phyloP scores from a whole-genome alignment of 495 filamentous ascomycete genomes.

The Podospora bellae-mahoneyi region DNA sequence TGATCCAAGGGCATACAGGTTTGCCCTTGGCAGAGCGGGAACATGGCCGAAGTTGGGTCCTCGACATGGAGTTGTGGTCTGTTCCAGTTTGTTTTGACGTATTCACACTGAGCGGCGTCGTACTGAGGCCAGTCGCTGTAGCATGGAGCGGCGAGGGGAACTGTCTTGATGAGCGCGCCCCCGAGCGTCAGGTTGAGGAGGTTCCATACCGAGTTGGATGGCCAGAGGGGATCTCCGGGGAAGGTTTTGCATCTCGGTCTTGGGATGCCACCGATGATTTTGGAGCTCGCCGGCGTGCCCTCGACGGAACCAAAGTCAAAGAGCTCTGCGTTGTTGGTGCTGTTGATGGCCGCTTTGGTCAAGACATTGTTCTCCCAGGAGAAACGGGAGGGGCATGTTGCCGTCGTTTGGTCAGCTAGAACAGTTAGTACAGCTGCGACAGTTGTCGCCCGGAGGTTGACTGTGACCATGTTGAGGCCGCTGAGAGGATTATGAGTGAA shows the following conservation, averaged over 20 bases:
- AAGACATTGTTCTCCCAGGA: conserved; percentile 22
- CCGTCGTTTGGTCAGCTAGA: conserved; percentile 4
- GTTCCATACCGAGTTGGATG: conserved; percentile 37
- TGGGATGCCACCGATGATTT: neutral
- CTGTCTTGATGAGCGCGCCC: conserved; percentile 54
- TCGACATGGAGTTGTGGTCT: conserved; percentile 32
- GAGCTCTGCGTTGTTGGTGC: conserved; percentile 6
- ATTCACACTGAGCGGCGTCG: conserved; percentile 41
- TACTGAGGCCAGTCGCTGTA: conserved; percentile 49
- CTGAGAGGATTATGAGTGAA: neutral
- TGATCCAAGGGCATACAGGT: conserved; percentile 50
- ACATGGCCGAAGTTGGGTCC: conserved; percentile 49
- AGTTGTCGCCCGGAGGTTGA: neutral
- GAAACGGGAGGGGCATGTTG: conserved; percentile 18
- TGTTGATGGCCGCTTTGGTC: conserved; percentile 15
- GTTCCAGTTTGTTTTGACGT: conserved; percentile 33
- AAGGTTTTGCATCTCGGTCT: conserved; percentile 45
- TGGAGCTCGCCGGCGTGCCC: neutral
- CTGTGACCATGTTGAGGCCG: neutral
- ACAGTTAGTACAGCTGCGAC: conserved; percentile 13
- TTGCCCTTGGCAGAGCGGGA: conserved; percentile 46
- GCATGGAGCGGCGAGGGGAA: conserved; percentile 54
- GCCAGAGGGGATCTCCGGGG: conserved; percentile 50
- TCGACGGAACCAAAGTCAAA: conserved; percentile 16
- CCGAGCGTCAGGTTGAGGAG: conserved; percentile 47